phyloP scores from a whole-genome alignment of 164 flowering plant species.

The Cinnamomum micranthum region DNA sequence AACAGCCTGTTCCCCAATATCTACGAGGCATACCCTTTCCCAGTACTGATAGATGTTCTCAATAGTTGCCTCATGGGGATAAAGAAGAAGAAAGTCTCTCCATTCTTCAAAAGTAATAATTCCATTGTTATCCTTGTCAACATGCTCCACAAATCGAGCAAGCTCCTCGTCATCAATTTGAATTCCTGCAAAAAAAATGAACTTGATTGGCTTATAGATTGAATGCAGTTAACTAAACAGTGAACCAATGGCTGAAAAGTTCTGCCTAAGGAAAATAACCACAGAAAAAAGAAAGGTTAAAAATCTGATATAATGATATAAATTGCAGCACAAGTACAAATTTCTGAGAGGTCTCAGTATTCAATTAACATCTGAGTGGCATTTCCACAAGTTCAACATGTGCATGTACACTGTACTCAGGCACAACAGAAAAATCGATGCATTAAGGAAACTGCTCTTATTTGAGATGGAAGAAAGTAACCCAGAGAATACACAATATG shows the following conservation, averaged over 20 bases:
- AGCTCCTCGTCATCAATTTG: slow-evolving; percentile 91
- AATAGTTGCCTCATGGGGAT: slow-evolving; percentile 94
- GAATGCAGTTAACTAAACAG: slow-evolving; percentile 18
- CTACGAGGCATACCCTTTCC: slow-evolving; percentile 94
- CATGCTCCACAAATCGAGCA: slow-evolving; percentile 89
- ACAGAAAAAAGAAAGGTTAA: no score
- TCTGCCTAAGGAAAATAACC: background rate
- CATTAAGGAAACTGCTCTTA: no score
- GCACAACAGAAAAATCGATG: no score
- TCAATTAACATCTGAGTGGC: background rate
- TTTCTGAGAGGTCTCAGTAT: background rate
- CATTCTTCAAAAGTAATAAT: slow-evolving; percentile 97
- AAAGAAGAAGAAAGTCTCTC: slow-evolving; percentile 97
- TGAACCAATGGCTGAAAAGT: background rate
- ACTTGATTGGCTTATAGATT: slow-evolving; percentile 56
- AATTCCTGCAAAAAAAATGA: slow-evolving; percentile 64
- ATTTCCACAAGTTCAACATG: background rate
- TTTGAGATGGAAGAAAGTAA: no score
- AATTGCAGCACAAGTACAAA: background rate
- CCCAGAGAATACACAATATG: no score
- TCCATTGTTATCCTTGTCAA: slow-evolving; percentile 95
- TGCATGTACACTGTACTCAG: no score
- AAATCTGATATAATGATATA: no score
- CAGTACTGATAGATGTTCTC: slow-evolving; percentile 86
- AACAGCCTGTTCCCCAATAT: slow-evolving; percentile 94